Conservation (phyloP, 2,329 filamentous ascomycete genomes). For the Dothidotthia symphoricarpi region DNA sequence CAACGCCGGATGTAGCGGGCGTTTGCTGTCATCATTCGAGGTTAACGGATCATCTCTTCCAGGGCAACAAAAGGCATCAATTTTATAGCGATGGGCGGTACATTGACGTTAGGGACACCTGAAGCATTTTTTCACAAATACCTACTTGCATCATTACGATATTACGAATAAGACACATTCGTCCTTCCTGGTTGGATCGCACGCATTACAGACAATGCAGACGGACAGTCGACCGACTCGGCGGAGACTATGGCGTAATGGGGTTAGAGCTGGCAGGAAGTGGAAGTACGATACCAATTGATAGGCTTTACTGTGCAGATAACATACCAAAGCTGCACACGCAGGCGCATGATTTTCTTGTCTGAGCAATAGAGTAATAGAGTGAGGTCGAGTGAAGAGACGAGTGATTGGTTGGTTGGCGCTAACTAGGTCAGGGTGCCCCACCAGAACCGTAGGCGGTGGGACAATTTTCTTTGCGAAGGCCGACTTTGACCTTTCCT, state of each 20-base stretch:
- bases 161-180: conserved; percentile 27
- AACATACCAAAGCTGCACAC: conserved; percentile 8
- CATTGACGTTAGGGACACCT: conserved; percentile 31
- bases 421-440: conserved; percentile 1
- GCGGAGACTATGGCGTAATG: conserved; percentile 26
- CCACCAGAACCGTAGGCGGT: conserved; percentile 9
- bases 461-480: conserved; percentile 33
- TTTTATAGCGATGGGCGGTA: conserved; percentile 26
- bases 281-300: conserved; percentile 40
- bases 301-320: conserved; percentile 28
- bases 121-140: conserved; percentile 35
- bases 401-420: conserved; percentile 9
- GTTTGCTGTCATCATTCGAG: conserved; percentile 3
- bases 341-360: too few species aligned
- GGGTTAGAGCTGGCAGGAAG: conserved; percentile 30
- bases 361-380: conserved; percentile 1
- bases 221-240: conserved; percentile 3
- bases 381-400: conserved; percentile 20
- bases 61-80: conserved; percentile 8
- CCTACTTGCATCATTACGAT: conserved; percentile 38
- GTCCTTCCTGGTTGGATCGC: too few species aligned
- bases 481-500: conserved; percentile 35
- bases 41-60: too few species aligned
- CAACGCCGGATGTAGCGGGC: conserved; percentile 35
- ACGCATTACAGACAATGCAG: too few species aligned